These are phyloP conservation scores for Lagenaria siceraria DNA, from an alignment of 306 rosid species.

Conservation along the genomic window DNA sequence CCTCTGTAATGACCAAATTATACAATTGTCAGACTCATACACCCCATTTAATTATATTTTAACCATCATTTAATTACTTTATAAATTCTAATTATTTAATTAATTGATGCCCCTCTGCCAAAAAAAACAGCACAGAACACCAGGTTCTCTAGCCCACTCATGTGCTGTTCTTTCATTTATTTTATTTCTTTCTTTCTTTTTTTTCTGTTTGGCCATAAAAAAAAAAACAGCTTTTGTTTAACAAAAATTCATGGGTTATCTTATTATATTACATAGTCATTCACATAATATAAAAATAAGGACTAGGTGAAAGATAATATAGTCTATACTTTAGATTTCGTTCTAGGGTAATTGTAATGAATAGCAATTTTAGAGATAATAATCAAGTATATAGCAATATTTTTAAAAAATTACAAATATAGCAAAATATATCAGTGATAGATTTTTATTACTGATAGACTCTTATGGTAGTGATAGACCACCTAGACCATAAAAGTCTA, in stretches of 20 bases:
- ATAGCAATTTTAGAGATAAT: too few species aligned
- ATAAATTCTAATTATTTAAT: too few species aligned
- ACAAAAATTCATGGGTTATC: background rate
- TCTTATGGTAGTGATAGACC: too few species aligned
- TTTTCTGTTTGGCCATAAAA: too few species aligned
- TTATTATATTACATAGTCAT: background rate
- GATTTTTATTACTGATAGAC: too few species aligned
- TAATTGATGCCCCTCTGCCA: background rate
- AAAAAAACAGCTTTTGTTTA: background rate
- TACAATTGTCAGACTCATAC: background rate
- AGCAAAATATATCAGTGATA: too few species aligned
- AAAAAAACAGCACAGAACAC: background rate
- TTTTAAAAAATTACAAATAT: too few species aligned
- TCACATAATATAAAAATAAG: background rate
- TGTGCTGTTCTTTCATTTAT: background rate
- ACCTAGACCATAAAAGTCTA: too few species aligned
- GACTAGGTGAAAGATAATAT: background rate
- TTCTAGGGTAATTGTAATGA: too few species aligned
- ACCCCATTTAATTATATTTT: background rate
- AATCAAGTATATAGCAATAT: too few species aligned
- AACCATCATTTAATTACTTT: background rate
- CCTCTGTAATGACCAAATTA: background rate
- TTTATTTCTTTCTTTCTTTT: too few species aligned
- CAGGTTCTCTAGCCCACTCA: background rate
- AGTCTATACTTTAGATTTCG: too few species aligned